Conservation (phyloP, 352 stramenopile species). For the Pythium pectinolyticum region DNA sequence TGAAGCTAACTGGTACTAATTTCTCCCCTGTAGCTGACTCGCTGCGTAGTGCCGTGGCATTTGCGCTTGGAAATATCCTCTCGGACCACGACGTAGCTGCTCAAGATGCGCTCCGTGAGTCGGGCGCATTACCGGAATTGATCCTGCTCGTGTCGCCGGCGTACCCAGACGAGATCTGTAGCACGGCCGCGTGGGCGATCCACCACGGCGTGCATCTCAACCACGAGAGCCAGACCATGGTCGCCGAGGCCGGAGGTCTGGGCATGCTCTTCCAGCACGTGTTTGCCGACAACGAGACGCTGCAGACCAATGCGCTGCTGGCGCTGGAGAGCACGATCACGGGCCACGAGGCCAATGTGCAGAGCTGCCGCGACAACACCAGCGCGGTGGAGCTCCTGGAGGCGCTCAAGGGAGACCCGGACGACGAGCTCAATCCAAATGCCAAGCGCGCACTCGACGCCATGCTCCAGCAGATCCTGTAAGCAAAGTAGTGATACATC, state of each 20-base stretch:
- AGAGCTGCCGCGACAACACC: constrained; percentile 43
- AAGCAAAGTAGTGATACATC: background rate
- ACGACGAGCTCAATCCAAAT: constrained; percentile 52
- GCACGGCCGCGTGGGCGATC: constrained; percentile 74
- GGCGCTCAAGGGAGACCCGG: constrained; percentile 42
- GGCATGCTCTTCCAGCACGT: constrained; percentile 53
- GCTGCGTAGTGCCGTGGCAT: constrained; percentile 56
- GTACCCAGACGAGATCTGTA: constrained; percentile 67
- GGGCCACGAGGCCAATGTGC: constrained; percentile 48
- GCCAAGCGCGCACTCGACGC: constrained; percentile 49
- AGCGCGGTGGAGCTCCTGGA: constrained; percentile 39
- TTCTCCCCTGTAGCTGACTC: constrained; percentile 35
- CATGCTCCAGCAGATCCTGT: constrained; percentile 48
- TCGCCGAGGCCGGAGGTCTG: constrained; percentile 62
- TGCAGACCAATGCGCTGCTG: constrained; percentile 72
- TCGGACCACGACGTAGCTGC: constrained; percentile 53
- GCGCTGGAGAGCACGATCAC: constrained; percentile 59
- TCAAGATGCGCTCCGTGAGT: constrained; percentile 62
- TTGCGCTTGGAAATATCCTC: constrained; percentile 68
- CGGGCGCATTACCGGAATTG: constrained; percentile 51
- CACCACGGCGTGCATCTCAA: constrained; percentile 69
- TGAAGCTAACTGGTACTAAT: background rate
- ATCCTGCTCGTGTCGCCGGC: constrained; percentile 62
- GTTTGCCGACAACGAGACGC: constrained; percentile 35
- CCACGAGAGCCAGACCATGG: constrained; percentile 55